Base-by-base conservation (phyloP, 164 flowering plant genomes). In the Chimonanthus salicifolius region DNA sequence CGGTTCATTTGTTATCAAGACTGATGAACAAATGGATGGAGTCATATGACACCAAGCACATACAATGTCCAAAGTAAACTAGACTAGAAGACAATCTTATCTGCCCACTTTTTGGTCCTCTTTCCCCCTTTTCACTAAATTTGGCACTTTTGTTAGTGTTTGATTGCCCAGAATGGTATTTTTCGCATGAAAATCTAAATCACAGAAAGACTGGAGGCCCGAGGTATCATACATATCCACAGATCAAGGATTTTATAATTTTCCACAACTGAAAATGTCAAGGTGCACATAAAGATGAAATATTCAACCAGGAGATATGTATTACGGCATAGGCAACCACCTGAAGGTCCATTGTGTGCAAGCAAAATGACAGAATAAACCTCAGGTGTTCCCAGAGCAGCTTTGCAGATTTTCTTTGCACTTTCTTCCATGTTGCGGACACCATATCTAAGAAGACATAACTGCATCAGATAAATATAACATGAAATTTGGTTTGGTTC, bases 311-410 rank as follows among this genome's bases (percentile, higher is more conserved):
- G 60, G 60, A 13, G 11, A 10, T 11, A 2, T 13, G n/a, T 3
- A 10, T 54, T 5, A 15, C 16, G 16, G 16, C 11, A 54, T 67
- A 73, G 60, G 54, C 67, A 64, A 66, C 43, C 7, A 90, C 97
- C 97, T 83, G 89, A 86, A 16, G 97, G 98, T 72, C 98, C 98
- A 82, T 92, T 94, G 72, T 94, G 98, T n/a, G 92, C 97, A 76
- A 92, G 97, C 71, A 94, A 63, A 77, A 94, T 77, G 70, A 90
- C 18, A 20, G 84, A 77, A 81, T 88, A 87, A 72, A 84, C 90
- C 71, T 83, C 83, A 15, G 97, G 98, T 48, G 87, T 82, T 70
- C 88, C 84, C 21, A 71, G 10, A 70, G 92, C 97, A 73, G 88
- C 87, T 72, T 82, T 47, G 71, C 75, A 86, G 69, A 94, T 92